These are phyloP conservation scores for Nemania sp. DNA, from an alignment of 2,329 filamentous ascomycete species.

Conservation along the genomic window DNA sequence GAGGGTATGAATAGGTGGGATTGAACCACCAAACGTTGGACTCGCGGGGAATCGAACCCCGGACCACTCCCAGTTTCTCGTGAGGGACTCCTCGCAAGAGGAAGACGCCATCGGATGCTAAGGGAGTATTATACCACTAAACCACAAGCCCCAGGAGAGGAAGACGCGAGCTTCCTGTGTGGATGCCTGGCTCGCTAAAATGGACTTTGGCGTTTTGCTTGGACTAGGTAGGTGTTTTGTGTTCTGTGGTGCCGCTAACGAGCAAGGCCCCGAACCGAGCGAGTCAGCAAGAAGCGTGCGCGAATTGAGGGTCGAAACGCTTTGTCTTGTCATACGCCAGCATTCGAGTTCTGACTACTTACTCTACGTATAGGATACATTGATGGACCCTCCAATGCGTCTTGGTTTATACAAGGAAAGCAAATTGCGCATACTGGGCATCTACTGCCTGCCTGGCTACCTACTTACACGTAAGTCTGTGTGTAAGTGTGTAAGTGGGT, in stretches of 20 bases:
- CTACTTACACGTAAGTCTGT: too few species aligned
- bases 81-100: constrained; percentile 2
- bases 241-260: constrained; percentile 25
- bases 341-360: not conserved
- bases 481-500: too few species aligned
- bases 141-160: constrained; percentile 36
- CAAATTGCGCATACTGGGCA: constrained; percentile 9
- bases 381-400: constrained; percentile 17
- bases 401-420: constrained; percentile 16
- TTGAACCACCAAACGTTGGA: constrained; percentile 37
- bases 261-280: not conserved
- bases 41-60: constrained; percentile 46
- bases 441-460: too few species aligned
- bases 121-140: constrained; percentile 41
- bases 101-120: constrained; percentile 26
- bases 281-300: constrained; percentile 13
- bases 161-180: constrained; percentile 28
- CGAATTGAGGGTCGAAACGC: not conserved
- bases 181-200: constrained; percentile 12
- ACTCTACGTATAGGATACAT: too few species aligned
- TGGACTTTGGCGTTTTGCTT: constrained; percentile 10
- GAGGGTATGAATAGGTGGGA: constrained; percentile 28
- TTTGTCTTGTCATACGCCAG: not conserved
- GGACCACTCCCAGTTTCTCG: constrained; percentile 42
- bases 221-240: too few species aligned